These are phyloP conservation scores for Candida suzukii DNA, from an alignment of 805 yeast genomes.

Conservation along the genomic window DNA sequence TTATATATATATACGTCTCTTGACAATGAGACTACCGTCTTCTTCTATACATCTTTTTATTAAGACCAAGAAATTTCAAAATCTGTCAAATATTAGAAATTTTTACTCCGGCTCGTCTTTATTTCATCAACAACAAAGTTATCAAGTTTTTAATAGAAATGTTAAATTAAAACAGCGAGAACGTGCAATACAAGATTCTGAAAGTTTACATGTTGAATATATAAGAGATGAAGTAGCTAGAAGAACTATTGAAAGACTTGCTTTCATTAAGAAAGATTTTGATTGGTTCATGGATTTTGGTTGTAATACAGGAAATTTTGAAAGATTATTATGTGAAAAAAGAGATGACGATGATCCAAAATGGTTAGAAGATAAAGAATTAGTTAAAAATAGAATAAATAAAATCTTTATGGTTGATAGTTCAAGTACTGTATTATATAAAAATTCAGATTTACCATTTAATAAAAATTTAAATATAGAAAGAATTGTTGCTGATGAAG, in stretches of 20 bases:
- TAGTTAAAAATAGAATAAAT: constrained; percentile 46
- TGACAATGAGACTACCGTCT: no score
- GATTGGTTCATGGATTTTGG: constrained; percentile 64
- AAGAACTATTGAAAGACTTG: constrained; percentile 67
- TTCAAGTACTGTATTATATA: constrained; percentile 40
- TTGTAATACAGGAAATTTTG: constrained; percentile 57
- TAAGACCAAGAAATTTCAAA: neutral
- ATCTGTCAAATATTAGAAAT: neutral
- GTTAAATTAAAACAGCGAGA: constrained; percentile 58
- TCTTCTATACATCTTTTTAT: no score
- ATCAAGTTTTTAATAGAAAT: constrained; percentile 52
- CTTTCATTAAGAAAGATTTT: constrained; percentile 63
- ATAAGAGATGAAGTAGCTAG: constrained; percentile 67
- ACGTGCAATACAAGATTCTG: constrained; percentile 37
- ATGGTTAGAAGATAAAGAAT: constrained; percentile 42
- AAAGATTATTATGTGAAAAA: constrained; percentile 25
- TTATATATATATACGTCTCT: no score
- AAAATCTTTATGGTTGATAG: constrained; percentile 64
- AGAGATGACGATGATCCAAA: constrained; percentile 32
- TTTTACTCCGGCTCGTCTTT: neutral
- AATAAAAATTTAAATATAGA: constrained; percentile 38
- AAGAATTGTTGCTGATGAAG: constrained; percentile 64
- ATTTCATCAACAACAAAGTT: neutral
- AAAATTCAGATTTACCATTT: constrained; percentile 41
- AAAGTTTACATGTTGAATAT: constrained; percentile 57